These are phyloP conservation scores for Pythium sukuiense DNA, from an alignment of 352 stramenopile species.

Conservation along the genomic window DNA sequence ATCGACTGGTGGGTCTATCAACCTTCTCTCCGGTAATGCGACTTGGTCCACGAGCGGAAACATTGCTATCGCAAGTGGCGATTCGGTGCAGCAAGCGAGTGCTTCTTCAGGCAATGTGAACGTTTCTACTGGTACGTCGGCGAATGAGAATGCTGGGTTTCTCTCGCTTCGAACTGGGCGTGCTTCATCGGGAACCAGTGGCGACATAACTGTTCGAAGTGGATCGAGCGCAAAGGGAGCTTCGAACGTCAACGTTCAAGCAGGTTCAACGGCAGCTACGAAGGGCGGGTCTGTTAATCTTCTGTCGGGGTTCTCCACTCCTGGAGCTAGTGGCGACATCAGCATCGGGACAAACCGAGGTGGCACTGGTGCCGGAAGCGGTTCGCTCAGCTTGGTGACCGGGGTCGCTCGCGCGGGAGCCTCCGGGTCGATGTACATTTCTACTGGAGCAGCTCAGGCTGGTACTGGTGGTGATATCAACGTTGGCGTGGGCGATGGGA, in stretches of 20 bases:
- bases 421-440: slow-evolving; percentile 70
- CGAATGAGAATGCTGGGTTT: slow-evolving; percentile 45
- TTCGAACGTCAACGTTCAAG: slow-evolving; percentile 51
- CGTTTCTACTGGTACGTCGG: slow-evolving; percentile 39
- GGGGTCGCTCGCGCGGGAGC: slow-evolving; percentile 42
- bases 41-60: slow-evolving; percentile 64
- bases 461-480: slow-evolving; percentile 58
- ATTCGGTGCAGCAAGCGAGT: slow-evolving; percentile 41
- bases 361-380: slow-evolving; percentile 52
- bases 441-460: slow-evolving; percentile 51
- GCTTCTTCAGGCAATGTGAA: slow-evolving; percentile 47
- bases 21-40: slow-evolving; percentile 49
- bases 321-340: slow-evolving; percentile 56
- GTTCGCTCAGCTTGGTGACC: slow-evolving; percentile 46
- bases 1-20: slow-evolving; percentile 56
- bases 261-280: slow-evolving; percentile 39
- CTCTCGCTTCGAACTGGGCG: slow-evolving; percentile 44
- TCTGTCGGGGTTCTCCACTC: slow-evolving; percentile 44
- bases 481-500: slow-evolving; percentile 51
- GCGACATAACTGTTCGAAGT: slow-evolving; percentile 53
- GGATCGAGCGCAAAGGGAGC: slow-evolving; percentile 45
- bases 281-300: slow-evolving; percentile 56
- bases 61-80: slow-evolving; percentile 51
- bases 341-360: slow-evolving; percentile 59
- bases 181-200: slow-evolving; percentile 45